These are phyloP conservation scores for Macrolepiota dolichaula DNA, from an alignment of 768 basidiomycete genomes.

Conservation along the genomic window DNA sequence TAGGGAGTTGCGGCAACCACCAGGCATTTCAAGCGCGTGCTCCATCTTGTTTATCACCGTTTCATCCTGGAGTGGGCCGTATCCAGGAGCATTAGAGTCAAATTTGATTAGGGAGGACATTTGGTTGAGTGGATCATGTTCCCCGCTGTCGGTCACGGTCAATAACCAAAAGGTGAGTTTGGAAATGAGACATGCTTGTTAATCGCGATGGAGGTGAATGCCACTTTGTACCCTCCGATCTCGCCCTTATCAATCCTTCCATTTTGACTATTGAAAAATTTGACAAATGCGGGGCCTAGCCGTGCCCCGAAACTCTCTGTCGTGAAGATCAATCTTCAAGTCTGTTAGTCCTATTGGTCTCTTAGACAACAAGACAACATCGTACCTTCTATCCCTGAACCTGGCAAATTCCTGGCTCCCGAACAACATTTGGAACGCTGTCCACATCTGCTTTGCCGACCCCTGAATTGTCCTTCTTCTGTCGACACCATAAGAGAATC, in stretches of 20 bases:
- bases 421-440: constrained; percentile 6
- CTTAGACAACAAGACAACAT: neutral
- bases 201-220: neutral
- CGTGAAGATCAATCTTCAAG: constrained; percentile 1
- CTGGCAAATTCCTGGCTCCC: neutral
- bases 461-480: neutral
- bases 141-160: neutral
- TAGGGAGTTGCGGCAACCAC: neutral
- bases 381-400: constrained; percentile 1
- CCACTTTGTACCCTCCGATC: neutral
- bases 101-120: constrained; percentile 6
- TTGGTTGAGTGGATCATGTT: constrained; percentile 4
- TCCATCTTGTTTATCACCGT: constrained; percentile 2
- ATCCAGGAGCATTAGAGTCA: constrained; percentile 1
- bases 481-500: constrained; percentile 7
- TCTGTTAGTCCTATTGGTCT: neutral
- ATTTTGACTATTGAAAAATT: neutral
- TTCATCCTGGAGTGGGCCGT: constrained; percentile 4
- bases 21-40: neutral
- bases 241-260: constrained; percentile 2
- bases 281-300: neutral
- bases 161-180: neutral
- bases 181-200: neutral
- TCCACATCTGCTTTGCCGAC: constrained; percentile 5
- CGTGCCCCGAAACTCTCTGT: constrained; percentile 8